Evolutionary conservation across 148 eudicot genomes (phyloP).

Genomic region (Amaranthus hypochondriacus): DNA sequence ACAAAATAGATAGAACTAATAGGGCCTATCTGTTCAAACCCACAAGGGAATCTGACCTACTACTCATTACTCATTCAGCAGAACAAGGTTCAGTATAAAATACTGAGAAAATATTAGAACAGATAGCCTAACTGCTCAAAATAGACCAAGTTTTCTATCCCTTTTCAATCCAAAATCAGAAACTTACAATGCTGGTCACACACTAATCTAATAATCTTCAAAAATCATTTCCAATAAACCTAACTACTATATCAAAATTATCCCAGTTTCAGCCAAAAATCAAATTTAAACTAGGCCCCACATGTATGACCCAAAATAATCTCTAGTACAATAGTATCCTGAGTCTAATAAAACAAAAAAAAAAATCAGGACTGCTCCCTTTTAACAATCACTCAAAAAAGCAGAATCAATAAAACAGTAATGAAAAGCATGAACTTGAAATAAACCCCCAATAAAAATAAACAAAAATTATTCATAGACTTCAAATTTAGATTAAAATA

Average conservation of each 20-base stretch:
- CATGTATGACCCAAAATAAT: conserved; percentile 7
- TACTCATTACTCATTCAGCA: neutral
- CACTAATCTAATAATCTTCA: neutral
- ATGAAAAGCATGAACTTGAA: neutral
- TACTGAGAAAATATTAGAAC: neutral
- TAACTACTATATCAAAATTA: neutral
- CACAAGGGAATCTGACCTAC: neutral
- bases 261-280: neutral
- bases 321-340: neutral
- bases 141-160: neutral
- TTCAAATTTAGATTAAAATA: neutral
- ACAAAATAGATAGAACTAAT: too few relatives aligned
- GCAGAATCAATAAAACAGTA: conserved; percentile 6
- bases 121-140: neutral
- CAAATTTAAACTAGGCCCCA: conserved; percentile 18
- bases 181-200: neutral
- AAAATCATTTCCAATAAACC: neutral
- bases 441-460: neutral
- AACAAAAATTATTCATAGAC: neutral
- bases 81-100: neutral
- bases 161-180: neutral
- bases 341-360: neutral
- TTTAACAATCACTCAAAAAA: conserved; percentile 8
- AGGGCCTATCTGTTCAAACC: neutral
- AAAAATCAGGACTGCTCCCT: too few relatives aligned